phyloP scores from a whole-genome alignment of 2,329 filamentous ascomycete genomes.

The Arthrobotrys iridis region DNA sequence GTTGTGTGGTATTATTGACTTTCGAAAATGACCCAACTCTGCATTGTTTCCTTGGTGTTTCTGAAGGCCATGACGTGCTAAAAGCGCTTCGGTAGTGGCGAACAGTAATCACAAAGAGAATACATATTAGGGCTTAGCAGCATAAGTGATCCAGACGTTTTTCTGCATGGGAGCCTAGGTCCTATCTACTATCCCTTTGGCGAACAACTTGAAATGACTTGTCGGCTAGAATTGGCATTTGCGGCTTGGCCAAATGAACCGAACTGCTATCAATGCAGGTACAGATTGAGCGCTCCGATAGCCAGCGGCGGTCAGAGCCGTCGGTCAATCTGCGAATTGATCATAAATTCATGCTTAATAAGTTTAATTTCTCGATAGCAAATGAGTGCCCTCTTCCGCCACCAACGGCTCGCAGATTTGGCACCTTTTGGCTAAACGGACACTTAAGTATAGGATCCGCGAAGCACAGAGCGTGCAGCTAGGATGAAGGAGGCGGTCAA shows the following conservation, averaged over 20 bases:
- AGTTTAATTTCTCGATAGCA: neutral
- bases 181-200: neutral
- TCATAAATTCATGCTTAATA: neutral
- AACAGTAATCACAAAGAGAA: too few species aligned
- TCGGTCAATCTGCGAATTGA: neutral
- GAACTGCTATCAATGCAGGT: constrained; percentile 15
- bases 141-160: too few species aligned
- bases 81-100: too few species aligned
- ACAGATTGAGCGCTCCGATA: neutral
- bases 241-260: constrained; percentile 3
- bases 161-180: too few species aligned
- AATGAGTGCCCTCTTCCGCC: neutral
- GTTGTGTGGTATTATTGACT: too few species aligned
- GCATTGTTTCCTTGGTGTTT: too few species aligned
- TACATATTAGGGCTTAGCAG: too few species aligned
- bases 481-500: neutral
- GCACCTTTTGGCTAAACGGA: constrained; percentile 15
- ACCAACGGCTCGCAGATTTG: neutral
- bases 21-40: too few species aligned
- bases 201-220: constrained; percentile 16
- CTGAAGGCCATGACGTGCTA: too few species aligned
- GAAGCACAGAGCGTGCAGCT: neutral
- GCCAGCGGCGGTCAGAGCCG: neutral
- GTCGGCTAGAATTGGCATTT: neutral
- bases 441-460: too few species aligned